phyloP scores from a whole-genome alignment of 2,329 filamentous ascomycete species.

The Ramichloridium luteum region DNA sequence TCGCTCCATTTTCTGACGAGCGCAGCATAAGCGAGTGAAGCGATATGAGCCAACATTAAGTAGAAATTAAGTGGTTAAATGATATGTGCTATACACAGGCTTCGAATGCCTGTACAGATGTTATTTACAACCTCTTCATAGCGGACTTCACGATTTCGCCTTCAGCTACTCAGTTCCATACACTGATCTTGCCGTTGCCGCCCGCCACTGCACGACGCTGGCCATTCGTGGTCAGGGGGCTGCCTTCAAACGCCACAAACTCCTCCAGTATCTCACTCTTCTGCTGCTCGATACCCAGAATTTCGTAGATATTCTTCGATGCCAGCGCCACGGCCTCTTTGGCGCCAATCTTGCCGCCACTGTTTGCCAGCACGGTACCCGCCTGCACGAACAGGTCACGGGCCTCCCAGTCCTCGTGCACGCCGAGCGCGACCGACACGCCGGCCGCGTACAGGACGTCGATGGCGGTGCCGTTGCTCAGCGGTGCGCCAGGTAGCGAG shows the following conservation, averaged over 20 bases:
- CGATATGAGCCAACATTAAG: not conserved
- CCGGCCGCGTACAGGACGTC: conserved; percentile 48
- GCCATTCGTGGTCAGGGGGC: conserved; percentile 47
- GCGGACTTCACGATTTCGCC: no score
- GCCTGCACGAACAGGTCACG: conserved; percentile 49
- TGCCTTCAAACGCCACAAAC: conserved; percentile 53
- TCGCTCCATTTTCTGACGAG: no score
- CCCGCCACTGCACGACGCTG: conserved; percentile 43
- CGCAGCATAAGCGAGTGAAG: not conserved
- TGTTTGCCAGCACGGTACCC: conserved; percentile 47
- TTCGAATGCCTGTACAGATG: no score
- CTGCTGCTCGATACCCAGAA: conserved; percentile 37
- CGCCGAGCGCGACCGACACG: conserved; percentile 45
- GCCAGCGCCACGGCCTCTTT: conserved; percentile 46
- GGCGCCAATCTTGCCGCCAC: conserved; percentile 42
- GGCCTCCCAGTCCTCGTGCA: conserved; percentile 51
- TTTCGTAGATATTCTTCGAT: conserved; percentile 44
- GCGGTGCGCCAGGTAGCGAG: conserved; percentile 49
- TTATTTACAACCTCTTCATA: no score
- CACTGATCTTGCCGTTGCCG: conserved; percentile 23
- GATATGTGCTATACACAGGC: no score
- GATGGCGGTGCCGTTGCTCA: conserved; percentile 52
- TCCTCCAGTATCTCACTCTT: conserved; percentile 25
- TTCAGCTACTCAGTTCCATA: conserved; percentile 13
- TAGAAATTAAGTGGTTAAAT: no score